These are phyloP conservation scores for Stenocarpella maydis DNA, from an alignment of 2,329 filamentous ascomycete genomes.

Conservation along the genomic window DNA sequence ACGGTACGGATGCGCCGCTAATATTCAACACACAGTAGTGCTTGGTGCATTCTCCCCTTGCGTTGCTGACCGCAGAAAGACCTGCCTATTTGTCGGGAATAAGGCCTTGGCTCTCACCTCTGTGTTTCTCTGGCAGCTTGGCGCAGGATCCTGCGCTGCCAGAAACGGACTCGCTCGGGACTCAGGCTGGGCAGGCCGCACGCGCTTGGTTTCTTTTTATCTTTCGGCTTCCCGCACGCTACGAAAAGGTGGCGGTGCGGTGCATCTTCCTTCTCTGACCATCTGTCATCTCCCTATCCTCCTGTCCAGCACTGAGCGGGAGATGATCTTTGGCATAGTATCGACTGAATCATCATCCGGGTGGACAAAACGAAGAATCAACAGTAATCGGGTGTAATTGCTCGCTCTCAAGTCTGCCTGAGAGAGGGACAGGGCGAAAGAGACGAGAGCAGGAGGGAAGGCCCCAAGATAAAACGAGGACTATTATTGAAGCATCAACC, in stretches of 20 bases:
- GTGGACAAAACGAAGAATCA: not conserved
- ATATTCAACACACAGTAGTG: not conserved
- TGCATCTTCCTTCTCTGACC: not conserved
- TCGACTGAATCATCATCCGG: not conserved
- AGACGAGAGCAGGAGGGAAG: too few species aligned
- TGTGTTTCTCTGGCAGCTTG: conserved; percentile 18
- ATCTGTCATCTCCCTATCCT: not conserved
- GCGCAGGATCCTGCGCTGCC: conserved; percentile 18
- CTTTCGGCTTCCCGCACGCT: conserved; percentile 1
- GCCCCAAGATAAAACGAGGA: not conserved
- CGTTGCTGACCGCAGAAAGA: conserved; percentile 5
- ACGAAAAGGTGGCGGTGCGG: not conserved
- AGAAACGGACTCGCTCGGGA: conserved; percentile 14
- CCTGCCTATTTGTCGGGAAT: conserved; percentile 9
- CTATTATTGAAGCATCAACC: not conserved
- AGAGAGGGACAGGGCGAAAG: not conserved
- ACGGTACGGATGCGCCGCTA: conserved; percentile 1
- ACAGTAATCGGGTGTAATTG: not conserved
- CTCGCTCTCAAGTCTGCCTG: not conserved
- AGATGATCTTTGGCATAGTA: not conserved
- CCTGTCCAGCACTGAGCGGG: not conserved
- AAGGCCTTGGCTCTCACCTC: conserved; percentile 19
- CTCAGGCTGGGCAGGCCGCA: conserved; percentile 12
- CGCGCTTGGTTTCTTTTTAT: conserved; percentile 19
- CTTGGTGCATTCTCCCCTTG: not conserved